Percentiles rank a stretch among this genome's conserved stretches.
Evolutionary conservation across 768 basidiomycete species (phyloP).

Genomic region (Paxillus involutus): DNA sequence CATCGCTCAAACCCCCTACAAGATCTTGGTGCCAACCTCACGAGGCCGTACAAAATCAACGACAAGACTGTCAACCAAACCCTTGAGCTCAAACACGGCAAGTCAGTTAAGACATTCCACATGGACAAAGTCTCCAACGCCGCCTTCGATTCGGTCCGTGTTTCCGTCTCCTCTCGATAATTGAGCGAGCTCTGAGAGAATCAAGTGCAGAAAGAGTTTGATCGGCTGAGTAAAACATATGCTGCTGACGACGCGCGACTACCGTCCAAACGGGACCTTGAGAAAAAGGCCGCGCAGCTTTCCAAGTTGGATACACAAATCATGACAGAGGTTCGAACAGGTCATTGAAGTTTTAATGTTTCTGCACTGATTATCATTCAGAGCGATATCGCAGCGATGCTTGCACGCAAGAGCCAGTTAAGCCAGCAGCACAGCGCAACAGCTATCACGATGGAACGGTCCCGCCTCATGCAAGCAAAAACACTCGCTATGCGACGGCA

Average conservation of each 20-base stretch:
- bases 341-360: slow-evolving; percentile 4
- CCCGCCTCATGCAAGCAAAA: slow-evolving; percentile 67
- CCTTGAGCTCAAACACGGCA: slow-evolving; percentile 79
- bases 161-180: neutral
- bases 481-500: slow-evolving; percentile 75
- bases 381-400: slow-evolving; percentile 83
- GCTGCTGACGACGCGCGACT: slow-evolving; percentile 55
- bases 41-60: slow-evolving; percentile 74
- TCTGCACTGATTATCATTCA: slow-evolving; percentile 31
- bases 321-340: slow-evolving; percentile 72
- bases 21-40: slow-evolving; percentile 51
- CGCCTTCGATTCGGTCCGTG: slow-evolving; percentile 57
- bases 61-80: slow-evolving; percentile 61
- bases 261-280: slow-evolving; percentile 65
- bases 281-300: slow-evolving; percentile 67
- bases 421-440: slow-evolving; percentile 33
- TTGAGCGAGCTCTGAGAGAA: slow-evolving; percentile 8
- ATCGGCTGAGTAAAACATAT: slow-evolving; percentile 49
- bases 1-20: slow-evolving; percentile 21
- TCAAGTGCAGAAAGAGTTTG: slow-evolving; percentile 65
- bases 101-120: slow-evolving; percentile 52
- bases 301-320: slow-evolving; percentile 55
- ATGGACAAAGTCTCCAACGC: slow-evolving; percentile 92
- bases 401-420: slow-evolving; percentile 60
- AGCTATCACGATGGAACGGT: slow-evolving; percentile 52